Evolutionary conservation across 2,329 filamentous ascomycete genomes (phyloP).

Genomic region (Teratosphaeria gauchensis): DNA sequence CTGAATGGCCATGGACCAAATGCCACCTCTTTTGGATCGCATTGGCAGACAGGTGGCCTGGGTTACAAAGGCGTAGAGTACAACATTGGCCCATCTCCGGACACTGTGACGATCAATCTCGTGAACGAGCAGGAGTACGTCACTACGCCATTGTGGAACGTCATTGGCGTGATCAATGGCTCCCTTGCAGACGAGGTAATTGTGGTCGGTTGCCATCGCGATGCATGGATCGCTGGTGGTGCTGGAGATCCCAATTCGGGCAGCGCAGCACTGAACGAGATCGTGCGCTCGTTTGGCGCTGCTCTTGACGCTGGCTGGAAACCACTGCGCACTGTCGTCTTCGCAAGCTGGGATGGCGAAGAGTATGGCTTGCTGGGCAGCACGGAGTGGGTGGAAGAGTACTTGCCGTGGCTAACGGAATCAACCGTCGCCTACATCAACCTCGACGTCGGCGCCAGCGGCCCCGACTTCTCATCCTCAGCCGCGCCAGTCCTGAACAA

Average conservation of each 20-base stretch:
- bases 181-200: conserved; percentile 76
- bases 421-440: conserved; percentile 77
- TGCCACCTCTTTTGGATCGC: conserved; percentile 60
- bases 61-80: conserved; percentile 74
- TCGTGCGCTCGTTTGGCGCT: conserved; percentile 63
- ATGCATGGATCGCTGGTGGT: conserved; percentile 82
- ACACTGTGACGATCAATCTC: conserved; percentile 47
- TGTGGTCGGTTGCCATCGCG: conserved; percentile 82
- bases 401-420: conserved; percentile 65
- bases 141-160: conserved; percentile 52
- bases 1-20: conserved; percentile 82
- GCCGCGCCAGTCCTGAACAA: conserved; percentile 70
- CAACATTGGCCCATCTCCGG: conserved; percentile 73
- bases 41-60: conserved; percentile 60
- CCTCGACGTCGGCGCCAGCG: conserved; percentile 64
- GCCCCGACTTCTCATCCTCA: conserved; percentile 52
- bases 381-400: conserved; percentile 90
- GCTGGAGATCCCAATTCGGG: conserved; percentile 76
- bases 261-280: conserved; percentile 68
- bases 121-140: conserved; percentile 42
- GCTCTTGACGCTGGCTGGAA: conserved; percentile 69
- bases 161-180: conserved; percentile 86
- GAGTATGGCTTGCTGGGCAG: conserved; percentile 81
- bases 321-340: conserved; percentile 80
- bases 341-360: conserved; percentile 59